Percentiles rank a stretch among this genome's conserved stretches.
Evolutionary conservation across 1,284 basidiomycete species (phyloP).

Genomic region (Pulveroboletus sp.): DNA sequence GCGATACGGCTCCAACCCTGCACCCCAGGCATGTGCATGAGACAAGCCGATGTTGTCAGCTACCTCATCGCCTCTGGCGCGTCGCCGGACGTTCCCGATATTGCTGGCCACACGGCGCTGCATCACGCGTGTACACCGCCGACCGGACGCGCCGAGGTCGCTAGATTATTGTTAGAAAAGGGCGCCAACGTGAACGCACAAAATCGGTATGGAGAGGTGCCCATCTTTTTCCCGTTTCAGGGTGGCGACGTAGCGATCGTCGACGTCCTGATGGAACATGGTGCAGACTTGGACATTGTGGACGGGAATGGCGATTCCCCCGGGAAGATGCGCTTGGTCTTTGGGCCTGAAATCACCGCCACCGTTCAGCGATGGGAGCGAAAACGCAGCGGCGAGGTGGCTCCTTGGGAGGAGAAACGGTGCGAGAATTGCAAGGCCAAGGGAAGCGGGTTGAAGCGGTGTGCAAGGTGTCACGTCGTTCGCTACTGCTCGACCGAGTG

Average conservation of each 20-base stretch:
- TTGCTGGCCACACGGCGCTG: constrained; percentile 52
- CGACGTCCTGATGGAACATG: constrained; percentile 51
- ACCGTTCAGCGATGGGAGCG: constrained; percentile 49
- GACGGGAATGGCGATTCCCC: constrained; percentile 49
- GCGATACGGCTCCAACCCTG: constrained; percentile 39
- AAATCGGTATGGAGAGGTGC: constrained; percentile 49
- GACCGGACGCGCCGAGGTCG: constrained; percentile 32
- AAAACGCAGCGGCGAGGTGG: constrained; percentile 45
- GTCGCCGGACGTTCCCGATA: constrained; percentile 46
- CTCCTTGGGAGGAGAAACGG: constrained; percentile 41
- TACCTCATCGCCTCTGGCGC: constrained; percentile 47
- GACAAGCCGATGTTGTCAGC: constrained; percentile 42
- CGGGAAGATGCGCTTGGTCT: constrained; percentile 34
- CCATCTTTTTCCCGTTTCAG: constrained; percentile 43
- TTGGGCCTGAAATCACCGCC: constrained; percentile 51
- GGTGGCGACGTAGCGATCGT: constrained; percentile 38
- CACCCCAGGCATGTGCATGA: constrained; percentile 9
- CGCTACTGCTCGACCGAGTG: constrained; percentile 56
- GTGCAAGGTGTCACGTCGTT: constrained; percentile 44
- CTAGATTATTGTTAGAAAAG: constrained; percentile 41
- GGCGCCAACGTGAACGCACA: constrained; percentile 49
- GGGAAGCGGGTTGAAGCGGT: constrained; percentile 42
- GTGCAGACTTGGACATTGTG: constrained; percentile 46
- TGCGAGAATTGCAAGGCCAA: constrained; percentile 43
- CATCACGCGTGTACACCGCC: constrained; percentile 44